Conservation (phyloP, 495 filamentous ascomycete species). For the Hypoxylon rickii region DNA sequence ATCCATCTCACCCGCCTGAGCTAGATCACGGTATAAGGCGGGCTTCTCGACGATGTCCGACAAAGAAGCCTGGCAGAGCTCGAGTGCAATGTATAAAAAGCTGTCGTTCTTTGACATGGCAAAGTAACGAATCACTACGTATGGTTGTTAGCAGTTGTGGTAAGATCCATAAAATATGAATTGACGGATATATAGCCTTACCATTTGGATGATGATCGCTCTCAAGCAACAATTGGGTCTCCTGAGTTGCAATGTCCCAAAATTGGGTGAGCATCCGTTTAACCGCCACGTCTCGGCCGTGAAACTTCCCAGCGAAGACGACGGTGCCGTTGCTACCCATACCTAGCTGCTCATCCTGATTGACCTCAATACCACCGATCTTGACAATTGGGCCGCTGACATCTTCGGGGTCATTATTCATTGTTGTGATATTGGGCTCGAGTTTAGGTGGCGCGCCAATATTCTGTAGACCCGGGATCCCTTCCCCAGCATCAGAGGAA, state of each 20-base stretch:
- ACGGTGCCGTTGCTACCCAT: conserved; percentile 85
- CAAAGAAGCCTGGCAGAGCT: conserved; percentile 92
- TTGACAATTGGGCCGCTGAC: conserved; percentile 64
- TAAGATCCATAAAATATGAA: not conserved
- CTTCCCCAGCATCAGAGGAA: conserved; percentile 33
- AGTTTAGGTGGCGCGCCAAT: conserved; percentile 53
- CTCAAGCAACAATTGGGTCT: conserved; percentile 85
- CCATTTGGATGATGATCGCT: conserved; percentile 92
- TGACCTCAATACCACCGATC: conserved; percentile 74
- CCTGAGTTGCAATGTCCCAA: conserved; percentile 92
- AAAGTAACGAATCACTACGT: conserved; percentile 86
- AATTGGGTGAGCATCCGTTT: conserved; percentile 96
- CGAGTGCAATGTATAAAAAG: conserved; percentile 96
- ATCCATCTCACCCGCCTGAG: conserved; percentile 57
- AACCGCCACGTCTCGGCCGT: conserved; percentile 90
- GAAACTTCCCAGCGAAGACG: conserved; percentile 83
- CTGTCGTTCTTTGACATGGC: conserved; percentile 83
- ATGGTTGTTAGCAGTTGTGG: conserved; percentile 29
- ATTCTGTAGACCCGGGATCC: conserved; percentile 43
- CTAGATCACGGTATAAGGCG: conserved; percentile 48
- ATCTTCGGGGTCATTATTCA: conserved; percentile 54
- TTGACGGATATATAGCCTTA: conserved; percentile 33
- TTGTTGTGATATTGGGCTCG: conserved; percentile 61
- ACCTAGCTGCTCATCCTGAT: conserved; percentile 73
- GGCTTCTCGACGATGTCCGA: conserved; percentile 84